Evolutionary conservation across 2,329 filamentous ascomycete genomes (phyloP).

Genomic region (Talaromyces islandicus): DNA sequence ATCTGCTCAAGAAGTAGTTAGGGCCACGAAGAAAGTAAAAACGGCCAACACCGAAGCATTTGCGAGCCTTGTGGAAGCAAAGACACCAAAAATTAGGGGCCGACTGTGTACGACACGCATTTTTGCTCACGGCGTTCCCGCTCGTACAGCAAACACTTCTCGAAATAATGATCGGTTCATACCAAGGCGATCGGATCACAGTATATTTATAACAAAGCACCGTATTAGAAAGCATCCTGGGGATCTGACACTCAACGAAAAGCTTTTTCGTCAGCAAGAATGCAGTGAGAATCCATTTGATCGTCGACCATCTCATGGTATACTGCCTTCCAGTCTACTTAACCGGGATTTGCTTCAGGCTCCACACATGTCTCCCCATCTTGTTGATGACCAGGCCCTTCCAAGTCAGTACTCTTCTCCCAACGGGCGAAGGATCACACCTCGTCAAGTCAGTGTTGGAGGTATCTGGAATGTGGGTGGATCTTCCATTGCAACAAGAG

Average conservation of each 20-base stretch:
- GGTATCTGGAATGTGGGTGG: slow-evolving; percentile 74
- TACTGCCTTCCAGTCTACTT: slow-evolving; percentile 10
- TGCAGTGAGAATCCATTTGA: slow-evolving; percentile 50
- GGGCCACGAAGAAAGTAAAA: not conserved
- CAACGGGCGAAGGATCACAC: slow-evolving; percentile 13
- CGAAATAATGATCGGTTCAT: slow-evolving; percentile 52
- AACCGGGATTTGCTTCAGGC: slow-evolving; percentile 14
- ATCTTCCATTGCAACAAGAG: slow-evolving; percentile 50
- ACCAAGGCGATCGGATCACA: slow-evolving; percentile 38
- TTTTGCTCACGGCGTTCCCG: not conserved
- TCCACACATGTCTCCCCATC: slow-evolving; percentile 28
- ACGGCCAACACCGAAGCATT: not conserved
- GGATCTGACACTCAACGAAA: slow-evolving; percentile 43
- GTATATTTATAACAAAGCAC: slow-evolving; percentile 44
- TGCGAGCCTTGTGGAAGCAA: not conserved
- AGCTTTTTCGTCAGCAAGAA: slow-evolving; percentile 37
- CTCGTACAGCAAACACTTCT: not conserved
- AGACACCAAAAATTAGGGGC: not conserved
- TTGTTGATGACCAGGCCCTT: slow-evolving; percentile 23
- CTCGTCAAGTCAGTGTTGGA: slow-evolving; percentile 57
- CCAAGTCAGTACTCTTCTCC: slow-evolving; percentile 8
- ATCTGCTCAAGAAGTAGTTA: not conserved
- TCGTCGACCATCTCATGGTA: slow-evolving; percentile 27
- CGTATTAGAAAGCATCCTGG: slow-evolving; percentile 45
- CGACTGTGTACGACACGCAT: not conserved